Percentiles rank a stretch among this genome's conserved stretches.
phyloP scores from a whole-genome alignment of 2,329 filamentous ascomycete genomes.

The Paraphoma sp. region DNA sequence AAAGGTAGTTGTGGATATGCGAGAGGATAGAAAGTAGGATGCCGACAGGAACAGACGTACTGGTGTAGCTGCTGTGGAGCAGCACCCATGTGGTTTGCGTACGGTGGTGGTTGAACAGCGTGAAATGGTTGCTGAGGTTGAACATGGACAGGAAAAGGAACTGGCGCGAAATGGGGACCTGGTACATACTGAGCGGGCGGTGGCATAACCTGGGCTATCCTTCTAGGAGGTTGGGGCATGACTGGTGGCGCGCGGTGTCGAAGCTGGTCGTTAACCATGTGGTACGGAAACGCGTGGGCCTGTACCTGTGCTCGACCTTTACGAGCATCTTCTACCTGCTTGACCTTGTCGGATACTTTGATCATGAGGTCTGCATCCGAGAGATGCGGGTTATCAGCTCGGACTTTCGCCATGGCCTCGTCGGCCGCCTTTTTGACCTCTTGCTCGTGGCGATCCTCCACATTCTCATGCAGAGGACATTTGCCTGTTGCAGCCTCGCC shows the following conservation, averaged over 20 bases:
- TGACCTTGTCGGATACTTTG: constrained; percentile 61
- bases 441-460: constrained; percentile 64
- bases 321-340: constrained; percentile 37
- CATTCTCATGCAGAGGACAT: constrained; percentile 73
- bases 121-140: constrained; percentile 2
- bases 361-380: constrained; percentile 65
- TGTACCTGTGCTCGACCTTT: constrained; percentile 18
- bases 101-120: constrained; percentile 3
- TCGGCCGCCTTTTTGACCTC: constrained; percentile 70
- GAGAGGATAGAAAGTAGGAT: not conserved
- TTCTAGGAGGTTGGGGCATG: not conserved
- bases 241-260: constrained; percentile 2
- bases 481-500: constrained; percentile 56
- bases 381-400: constrained; percentile 67
- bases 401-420: constrained; percentile 61
- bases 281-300: constrained; percentile 25
- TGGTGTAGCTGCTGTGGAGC: constrained; percentile 5
- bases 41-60: not conserved
- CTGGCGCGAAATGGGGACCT: not conserved
- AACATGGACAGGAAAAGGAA: not conserved
- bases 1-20: not conserved
- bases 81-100: not conserved
- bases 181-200: constrained; percentile 20
- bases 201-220: not conserved
- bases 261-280: constrained; percentile 28